Percentiles rank a stretch among this genome's conserved stretches.
These are phyloP conservation scores for Cyclotella cryptica DNA, from an alignment of 108 stramenopile species.

Conservation along the genomic window DNA sequence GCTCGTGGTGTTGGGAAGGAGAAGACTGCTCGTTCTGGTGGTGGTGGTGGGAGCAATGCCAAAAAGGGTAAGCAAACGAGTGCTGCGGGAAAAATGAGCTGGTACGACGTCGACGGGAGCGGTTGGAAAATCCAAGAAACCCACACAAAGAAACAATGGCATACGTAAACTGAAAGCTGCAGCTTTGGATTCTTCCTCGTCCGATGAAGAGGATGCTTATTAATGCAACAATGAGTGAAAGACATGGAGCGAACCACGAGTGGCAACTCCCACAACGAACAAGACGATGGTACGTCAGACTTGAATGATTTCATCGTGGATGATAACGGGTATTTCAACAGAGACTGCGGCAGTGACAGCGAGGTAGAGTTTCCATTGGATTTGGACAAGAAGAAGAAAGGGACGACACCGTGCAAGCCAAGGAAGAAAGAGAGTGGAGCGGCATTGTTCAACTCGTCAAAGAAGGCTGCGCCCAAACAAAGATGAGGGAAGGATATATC, in stretches of 20 bases:
- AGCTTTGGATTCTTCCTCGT: background rate
- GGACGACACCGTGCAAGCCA: background rate
- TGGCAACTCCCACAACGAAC: background rate
- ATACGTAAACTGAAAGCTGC: background rate
- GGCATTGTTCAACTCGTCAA: background rate
- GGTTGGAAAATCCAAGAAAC: background rate
- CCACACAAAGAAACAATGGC: background rate
- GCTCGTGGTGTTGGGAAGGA: background rate
- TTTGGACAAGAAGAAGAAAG: background rate
- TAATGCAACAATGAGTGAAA: background rate
- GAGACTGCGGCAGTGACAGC: background rate
- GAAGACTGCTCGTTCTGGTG: too few relatives aligned
- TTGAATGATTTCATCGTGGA: slow-evolving; percentile 13
- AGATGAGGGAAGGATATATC: background rate
- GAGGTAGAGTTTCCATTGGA: slow-evolving; percentile 5
- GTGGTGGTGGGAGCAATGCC: too few relatives aligned
- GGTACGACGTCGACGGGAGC: too few relatives aligned
- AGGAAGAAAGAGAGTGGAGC: background rate
- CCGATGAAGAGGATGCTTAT: background rate
- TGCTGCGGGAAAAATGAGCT: background rate
- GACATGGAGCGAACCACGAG: background rate
- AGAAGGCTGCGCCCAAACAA: background rate
- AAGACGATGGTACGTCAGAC: background rate
- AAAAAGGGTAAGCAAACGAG: too few relatives aligned
- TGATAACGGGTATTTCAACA: background rate